Base-by-base conservation (phyloP, 768 basidiomycete species). In the Suillus sp. region DNA sequence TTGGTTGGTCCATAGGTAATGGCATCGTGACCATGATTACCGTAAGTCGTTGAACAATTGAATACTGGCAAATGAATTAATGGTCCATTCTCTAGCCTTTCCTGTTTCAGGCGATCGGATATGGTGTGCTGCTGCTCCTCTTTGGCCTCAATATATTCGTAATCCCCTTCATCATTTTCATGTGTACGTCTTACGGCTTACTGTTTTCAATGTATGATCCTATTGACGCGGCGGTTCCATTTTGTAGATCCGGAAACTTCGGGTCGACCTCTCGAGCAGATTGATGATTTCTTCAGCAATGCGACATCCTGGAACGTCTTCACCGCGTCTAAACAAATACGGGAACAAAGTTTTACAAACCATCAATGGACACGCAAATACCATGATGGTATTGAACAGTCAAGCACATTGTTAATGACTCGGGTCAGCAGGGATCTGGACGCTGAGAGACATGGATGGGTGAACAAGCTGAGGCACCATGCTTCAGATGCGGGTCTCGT, bases 21-120 rank as follows among this genome's bases (percentile, higher is more conserved):
- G 62, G 62, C 27, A 34, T 62, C 25, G 59, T 62, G 27, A 62
- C 62, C 13, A 63, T 63, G 60, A 63, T 63, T 42, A 62, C 62
- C 4, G 60, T 63, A 32, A 45, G 60, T 27, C n/a, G 27, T 54
- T 16, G 35, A 43, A 20, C 13, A 2, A 27, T 40, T 20, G 34
- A 37, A 38, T 1, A 1, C 20, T 22, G 13, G 14, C 16, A 22
- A 22, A 38, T 32, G n/a, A 22, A n/a, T 27, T 53, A 32, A 53
- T 34, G 51, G 34, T 20, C 1, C 2, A n/a, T 53, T n/a, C 32
- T 25, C 16, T 59, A 62, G 62, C 62, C 62, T 40, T 62, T 62
- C 60, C 27, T 62, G 18, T 62, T 62, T 43, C 62, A 62, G 45
- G 62, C 62, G 6, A 62, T 62, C 32, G 59, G 13, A 50, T 62